These are phyloP conservation scores for Aspergillus haitiensis DNA, from an alignment of 495 filamentous ascomycete genomes.

Conservation along the genomic window DNA sequence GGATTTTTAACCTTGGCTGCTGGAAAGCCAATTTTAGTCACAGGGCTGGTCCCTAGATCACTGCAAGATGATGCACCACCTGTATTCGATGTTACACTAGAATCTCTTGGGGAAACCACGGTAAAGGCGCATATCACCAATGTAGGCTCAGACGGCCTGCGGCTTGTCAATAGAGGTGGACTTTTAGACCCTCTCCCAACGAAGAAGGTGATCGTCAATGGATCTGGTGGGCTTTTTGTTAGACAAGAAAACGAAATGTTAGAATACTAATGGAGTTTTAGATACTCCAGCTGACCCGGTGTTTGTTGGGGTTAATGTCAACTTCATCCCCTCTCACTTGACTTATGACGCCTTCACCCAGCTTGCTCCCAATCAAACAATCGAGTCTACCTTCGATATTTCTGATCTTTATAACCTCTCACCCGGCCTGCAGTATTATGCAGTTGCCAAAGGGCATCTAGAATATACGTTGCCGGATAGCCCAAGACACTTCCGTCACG, in stretches of 20 bases:
- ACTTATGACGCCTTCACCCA: conserved; percentile 19
- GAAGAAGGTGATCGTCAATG: conserved; percentile 20
- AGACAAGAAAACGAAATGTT: neutral
- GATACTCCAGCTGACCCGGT: conserved; percentile 8
- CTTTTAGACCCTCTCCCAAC: conserved; percentile 21
- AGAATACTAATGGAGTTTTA: neutral
- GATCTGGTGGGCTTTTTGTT: conserved; percentile 9
- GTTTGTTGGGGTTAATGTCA: conserved; percentile 19
- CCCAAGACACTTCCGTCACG: conserved; percentile 10
- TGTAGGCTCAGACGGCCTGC: conserved; percentile 13
- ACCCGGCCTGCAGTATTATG: conserved; percentile 14
- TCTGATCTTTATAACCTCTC: conserved; percentile 18
- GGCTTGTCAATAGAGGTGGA: conserved; percentile 20
- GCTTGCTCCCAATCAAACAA: conserved; percentile 20
- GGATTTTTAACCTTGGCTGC: conserved; percentile 22
- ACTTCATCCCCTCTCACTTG: conserved; percentile 20
- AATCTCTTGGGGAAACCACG: conserved; percentile 22
- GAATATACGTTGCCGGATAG: conserved; percentile 17
- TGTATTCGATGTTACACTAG: conserved; percentile 16
- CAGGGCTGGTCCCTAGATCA: conserved; percentile 17
- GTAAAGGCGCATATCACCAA: conserved; percentile 22
- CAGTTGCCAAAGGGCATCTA: conserved; percentile 15
- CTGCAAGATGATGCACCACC: conserved; percentile 19
- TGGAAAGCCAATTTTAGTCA: conserved; percentile 26
- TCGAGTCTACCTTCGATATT: conserved; percentile 21